phyloP scores from a whole-genome alignment of 2,329 filamentous ascomycete genomes.

The Didymella glomerata region DNA sequence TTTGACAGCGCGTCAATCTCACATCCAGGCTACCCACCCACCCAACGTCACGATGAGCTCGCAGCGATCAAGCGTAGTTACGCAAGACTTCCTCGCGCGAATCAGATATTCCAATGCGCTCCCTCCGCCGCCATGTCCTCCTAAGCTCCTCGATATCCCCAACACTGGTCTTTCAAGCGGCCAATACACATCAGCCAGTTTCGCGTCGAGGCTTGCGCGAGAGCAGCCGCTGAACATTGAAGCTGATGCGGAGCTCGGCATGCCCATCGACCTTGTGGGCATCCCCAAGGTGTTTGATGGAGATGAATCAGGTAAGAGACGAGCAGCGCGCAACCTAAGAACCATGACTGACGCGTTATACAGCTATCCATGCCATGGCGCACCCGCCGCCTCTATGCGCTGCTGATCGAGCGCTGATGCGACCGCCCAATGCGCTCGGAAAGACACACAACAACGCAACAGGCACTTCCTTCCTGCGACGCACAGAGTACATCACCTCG shows the following conservation, averaged over 20 bases:
- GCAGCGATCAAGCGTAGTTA: slow-evolving; percentile 57
- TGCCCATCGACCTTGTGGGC: slow-evolving; percentile 94
- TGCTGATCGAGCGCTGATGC: slow-evolving; percentile 82
- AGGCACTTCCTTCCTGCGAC: slow-evolving; percentile 89
- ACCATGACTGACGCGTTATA: slow-evolving; percentile 31
- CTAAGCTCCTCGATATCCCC: slow-evolving; percentile 96
- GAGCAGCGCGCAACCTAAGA: slow-evolving; percentile 15
- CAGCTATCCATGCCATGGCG: slow-evolving; percentile 83
- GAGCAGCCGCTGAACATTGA: slow-evolving; percentile 97
- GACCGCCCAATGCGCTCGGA: slow-evolving; percentile 82
- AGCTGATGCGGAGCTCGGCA: slow-evolving; percentile 95
- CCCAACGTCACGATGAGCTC: slow-evolving; percentile 36
- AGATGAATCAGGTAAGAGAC: slow-evolving; percentile 83
- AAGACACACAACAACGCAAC: slow-evolving; percentile 80
- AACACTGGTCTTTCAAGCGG: slow-evolving; percentile 87
- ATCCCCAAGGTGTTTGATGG: slow-evolving; percentile 95
- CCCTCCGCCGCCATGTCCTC: slow-evolving; percentile 90
- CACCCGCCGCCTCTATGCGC: slow-evolving; percentile 77
- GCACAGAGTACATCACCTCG: slow-evolving; percentile 91
- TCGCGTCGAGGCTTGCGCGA: slow-evolving; percentile 85
- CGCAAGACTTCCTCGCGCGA: slow-evolving; percentile 97
- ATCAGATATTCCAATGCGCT: slow-evolving; percentile 96
- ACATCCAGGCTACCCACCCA: slow-evolving; percentile 7
- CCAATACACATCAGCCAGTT: slow-evolving; percentile 89
- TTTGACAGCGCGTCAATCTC: slow-evolving; percentile 20